These are phyloP conservation scores for Clarireedia paspali DNA, from an alignment of 2,329 filamentous ascomycete species.

Conservation along the genomic window DNA sequence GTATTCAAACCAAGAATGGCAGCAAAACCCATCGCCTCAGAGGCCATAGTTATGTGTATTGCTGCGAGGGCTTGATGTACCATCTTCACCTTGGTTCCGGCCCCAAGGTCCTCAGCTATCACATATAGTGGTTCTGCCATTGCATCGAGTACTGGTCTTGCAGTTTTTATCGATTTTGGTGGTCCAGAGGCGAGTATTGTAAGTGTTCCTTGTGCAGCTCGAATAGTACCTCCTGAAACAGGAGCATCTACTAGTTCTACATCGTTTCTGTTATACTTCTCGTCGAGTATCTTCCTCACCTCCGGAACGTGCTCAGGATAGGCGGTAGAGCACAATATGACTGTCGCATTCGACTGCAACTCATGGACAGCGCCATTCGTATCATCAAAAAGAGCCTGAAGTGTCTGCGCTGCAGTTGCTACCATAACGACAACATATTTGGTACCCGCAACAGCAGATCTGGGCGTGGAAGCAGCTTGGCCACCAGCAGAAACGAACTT, in stretches of 20 bases:
- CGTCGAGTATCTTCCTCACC: conserved; percentile 48
- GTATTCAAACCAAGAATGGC: conserved; percentile 46
- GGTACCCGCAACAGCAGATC: conserved; percentile 52
- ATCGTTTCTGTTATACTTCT: conserved; percentile 50
- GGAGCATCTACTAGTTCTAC: conserved; percentile 63
- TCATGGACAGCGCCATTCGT: conserved; percentile 42
- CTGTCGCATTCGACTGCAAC: conserved; percentile 47
- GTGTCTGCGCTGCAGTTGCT: conserved; percentile 61
- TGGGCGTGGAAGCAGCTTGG: conserved; percentile 46
- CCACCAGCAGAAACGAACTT: conserved; percentile 58
- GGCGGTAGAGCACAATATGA: conserved; percentile 64
- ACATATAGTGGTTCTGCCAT: conserved; percentile 52
- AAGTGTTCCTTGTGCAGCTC: conserved; percentile 63
- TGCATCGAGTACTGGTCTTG: conserved; percentile 15
- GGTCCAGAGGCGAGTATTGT: conserved; percentile 67
- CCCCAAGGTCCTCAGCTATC: conserved; percentile 51
- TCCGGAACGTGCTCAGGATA: conserved; percentile 57
- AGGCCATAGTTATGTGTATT: conserved; percentile 53
- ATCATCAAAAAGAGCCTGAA: conserved; percentile 55
- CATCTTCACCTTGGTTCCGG: conserved; percentile 55
- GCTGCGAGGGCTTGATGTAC: conserved; percentile 39
- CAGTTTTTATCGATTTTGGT: conserved; percentile 26
- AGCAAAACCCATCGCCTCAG: conserved; percentile 54
- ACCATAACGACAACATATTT: conserved; percentile 67
- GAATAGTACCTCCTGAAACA: conserved; percentile 61